Percentiles rank a stretch among this genome's conserved stretches.
Conservation (phyloP, 2,329 filamentous ascomycete species). For the Penicillium verrucosum region DNA sequence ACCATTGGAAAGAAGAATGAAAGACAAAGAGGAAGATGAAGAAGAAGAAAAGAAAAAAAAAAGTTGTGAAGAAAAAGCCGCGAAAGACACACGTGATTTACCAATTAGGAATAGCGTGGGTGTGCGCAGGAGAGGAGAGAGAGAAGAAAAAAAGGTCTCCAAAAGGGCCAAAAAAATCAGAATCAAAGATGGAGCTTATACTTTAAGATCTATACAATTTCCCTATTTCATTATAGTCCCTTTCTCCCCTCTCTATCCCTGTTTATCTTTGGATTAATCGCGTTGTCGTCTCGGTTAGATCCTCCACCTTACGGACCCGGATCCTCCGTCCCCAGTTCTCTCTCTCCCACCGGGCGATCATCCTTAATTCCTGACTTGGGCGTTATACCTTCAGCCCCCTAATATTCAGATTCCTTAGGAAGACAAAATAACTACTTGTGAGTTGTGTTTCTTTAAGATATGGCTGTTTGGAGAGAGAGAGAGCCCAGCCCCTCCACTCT, state of each 20-base stretch:
- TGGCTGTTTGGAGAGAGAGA: background rate
- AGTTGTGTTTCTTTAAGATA: background rate
- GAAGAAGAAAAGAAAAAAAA: slow-evolving; percentile 12
- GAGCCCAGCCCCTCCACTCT: slow-evolving; percentile 33
- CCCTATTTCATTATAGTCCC: background rate
- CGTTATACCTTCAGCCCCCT: slow-evolving; percentile 13
- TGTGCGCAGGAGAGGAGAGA: slow-evolving; percentile 4
- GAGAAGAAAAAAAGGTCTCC: slow-evolving; percentile 2
- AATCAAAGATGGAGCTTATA: slow-evolving; percentile 2
- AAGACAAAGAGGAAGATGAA: slow-evolving; percentile 18
- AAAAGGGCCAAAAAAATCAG: background rate
- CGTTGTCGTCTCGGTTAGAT: slow-evolving; percentile 21
- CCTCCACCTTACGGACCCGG: slow-evolving; percentile 26
- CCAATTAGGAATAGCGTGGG: slow-evolving; percentile 18
- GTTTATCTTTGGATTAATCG: slow-evolving; percentile 3
- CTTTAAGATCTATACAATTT: slow-evolving; percentile 4
- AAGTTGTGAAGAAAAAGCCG: slow-evolving; percentile 20
- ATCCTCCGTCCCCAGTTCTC: slow-evolving; percentile 27
- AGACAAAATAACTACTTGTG: background rate
- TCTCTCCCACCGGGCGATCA: slow-evolving; percentile 25
- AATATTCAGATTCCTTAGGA: background rate
- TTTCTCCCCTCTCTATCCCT: background rate
- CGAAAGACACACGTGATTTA: slow-evolving; percentile 15
- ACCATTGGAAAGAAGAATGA: background rate
- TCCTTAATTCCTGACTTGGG: slow-evolving; percentile 23